A percentile compares a stretch with the other conserved stretches of the same genome.
phyloP scores from a whole-genome alignment of 805 yeast genomes.

The Yarrowia sp. region DNA sequence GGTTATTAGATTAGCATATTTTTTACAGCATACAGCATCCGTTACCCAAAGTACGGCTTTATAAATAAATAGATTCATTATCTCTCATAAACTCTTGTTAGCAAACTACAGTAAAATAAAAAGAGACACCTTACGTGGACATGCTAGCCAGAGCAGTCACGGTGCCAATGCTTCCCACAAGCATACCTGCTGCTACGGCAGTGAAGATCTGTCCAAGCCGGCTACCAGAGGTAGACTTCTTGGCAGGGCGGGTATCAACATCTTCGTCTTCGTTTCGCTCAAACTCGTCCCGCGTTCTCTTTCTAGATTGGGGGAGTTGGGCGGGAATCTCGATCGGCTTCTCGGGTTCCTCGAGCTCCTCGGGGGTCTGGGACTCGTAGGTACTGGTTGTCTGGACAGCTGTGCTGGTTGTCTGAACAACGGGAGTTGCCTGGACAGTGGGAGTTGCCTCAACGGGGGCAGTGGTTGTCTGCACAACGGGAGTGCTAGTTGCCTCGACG shows the following conservation, averaged over 20 bases:
- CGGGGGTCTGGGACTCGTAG: neutral
- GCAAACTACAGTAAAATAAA: neutral
- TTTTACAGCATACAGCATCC: neutral
- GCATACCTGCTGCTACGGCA: conserved; percentile 28
- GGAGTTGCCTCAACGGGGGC: no score
- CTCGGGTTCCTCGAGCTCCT: neutral
- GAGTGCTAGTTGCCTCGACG: no score
- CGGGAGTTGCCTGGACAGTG: no score
- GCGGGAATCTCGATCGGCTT: no score
- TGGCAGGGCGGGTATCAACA: neutral
- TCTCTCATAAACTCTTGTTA: neutral
- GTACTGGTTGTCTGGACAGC: neutral
- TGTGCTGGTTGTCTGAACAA: no score
- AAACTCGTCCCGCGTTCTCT: conserved; percentile 27
- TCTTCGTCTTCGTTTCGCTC: conserved; percentile 13
- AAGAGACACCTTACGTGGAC: neutral
- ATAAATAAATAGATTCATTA: neutral
- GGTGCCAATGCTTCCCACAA: conserved; percentile 32
- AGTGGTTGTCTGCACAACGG: no score
- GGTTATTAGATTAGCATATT: neutral
- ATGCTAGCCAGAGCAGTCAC: conserved; percentile 30
- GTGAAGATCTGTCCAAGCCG: conserved; percentile 20
- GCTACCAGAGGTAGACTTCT: neutral
- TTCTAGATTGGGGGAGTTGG: neutral
- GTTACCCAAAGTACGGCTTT: neutral